These are phyloP conservation scores for Magnusiomyces suaveolens DNA, from an alignment of 1,139 yeast species.

Conservation along the genomic window DNA sequence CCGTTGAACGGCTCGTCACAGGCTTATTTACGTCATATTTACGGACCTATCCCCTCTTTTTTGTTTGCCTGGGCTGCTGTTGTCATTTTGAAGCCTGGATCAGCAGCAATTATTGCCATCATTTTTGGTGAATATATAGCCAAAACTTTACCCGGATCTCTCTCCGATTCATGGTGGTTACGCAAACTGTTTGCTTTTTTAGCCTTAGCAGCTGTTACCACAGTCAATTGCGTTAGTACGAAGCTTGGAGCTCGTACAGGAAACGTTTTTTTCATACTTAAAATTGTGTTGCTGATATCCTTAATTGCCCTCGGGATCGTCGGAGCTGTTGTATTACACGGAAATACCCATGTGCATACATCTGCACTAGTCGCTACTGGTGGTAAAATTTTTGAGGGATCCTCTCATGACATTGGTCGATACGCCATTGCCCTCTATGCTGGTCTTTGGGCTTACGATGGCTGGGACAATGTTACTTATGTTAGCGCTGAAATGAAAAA, in stretches of 20 bases:
- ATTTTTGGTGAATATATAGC: slow-evolving; percentile 35
- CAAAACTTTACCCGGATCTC: slow-evolving; percentile 17
- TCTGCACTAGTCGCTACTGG: slow-evolving; percentile 18
- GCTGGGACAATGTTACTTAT: slow-evolving; percentile 39
- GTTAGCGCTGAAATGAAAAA: slow-evolving; percentile 36
- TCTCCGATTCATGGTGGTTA: slow-evolving; percentile 9
- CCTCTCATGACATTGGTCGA: slow-evolving; percentile 27
- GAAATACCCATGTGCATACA: slow-evolving; percentile 18
- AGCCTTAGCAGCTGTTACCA: slow-evolving; percentile 26
- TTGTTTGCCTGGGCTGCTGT: slow-evolving; percentile 36
- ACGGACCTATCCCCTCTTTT: slow-evolving; percentile 34
- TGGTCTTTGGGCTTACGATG: slow-evolving; percentile 39
- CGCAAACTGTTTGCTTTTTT: slow-evolving; percentile 30
- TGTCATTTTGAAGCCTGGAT: slow-evolving; percentile 35
- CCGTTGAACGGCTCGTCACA: slow-evolving; percentile 38
- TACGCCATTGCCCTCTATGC: slow-evolving; percentile 36
- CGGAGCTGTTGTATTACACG: slow-evolving; percentile 20
- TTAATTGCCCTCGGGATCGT: slow-evolving; percentile 30
- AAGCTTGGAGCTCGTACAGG: slow-evolving; percentile 32
- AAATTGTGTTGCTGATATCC: slow-evolving; percentile 28
- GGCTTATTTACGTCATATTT: slow-evolving; percentile 34
- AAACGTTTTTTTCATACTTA: slow-evolving; percentile 31
- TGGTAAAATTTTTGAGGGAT: slow-evolving; percentile 23
- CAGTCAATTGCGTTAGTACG: slow-evolving; percentile 29
- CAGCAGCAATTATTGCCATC: slow-evolving; percentile 36